A percentile compares a stretch with the other conserved stretches of the same genome.
phyloP scores from a whole-genome alignment of 768 basidiomycete species.

The Rhodotorula taiwanensis region DNA sequence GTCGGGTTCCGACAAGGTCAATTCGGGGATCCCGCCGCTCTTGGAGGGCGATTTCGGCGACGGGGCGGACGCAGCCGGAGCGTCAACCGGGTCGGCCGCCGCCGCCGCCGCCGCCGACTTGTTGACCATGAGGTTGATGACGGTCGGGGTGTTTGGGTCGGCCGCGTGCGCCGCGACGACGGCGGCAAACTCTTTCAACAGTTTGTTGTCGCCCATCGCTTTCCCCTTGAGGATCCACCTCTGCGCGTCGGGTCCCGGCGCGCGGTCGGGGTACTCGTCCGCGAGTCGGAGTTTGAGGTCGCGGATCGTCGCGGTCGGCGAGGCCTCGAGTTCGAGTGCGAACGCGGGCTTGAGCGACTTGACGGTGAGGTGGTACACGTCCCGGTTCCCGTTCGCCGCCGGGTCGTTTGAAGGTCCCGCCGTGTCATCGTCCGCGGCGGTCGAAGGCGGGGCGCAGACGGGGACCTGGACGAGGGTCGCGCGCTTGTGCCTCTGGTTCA shows the following conservation, averaged over 20 bases:
- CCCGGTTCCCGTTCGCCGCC: no score
- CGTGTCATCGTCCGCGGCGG: neutral
- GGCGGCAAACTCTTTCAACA: slow-evolving; percentile 91
- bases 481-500: slow-evolving; percentile 43
- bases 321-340: slow-evolving; percentile 59
- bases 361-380: slow-evolving; percentile 55
- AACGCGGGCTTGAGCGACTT: slow-evolving; percentile 86
- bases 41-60: slow-evolving; percentile 6
- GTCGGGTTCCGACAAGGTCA: slow-evolving; percentile 30
- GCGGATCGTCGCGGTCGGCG: slow-evolving; percentile 74
- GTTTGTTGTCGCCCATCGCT: slow-evolving; percentile 76
- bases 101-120: slow-evolving; percentile 60
- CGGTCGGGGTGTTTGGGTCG: slow-evolving; percentile 68
- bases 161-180: no score
- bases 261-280: slow-evolving; percentile 52
- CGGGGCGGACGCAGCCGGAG: neutral
- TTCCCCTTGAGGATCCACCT: slow-evolving; percentile 90
- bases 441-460: slow-evolving; percentile 41
- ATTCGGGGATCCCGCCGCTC: slow-evolving; percentile 34
- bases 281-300: slow-evolving; percentile 72
- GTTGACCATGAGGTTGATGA: slow-evolving; percentile 77
- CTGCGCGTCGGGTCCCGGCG: slow-evolving; percentile 73
- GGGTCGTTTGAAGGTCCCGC: slow-evolving; percentile 42
- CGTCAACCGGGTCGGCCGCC: slow-evolving; percentile 42
- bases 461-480: slow-evolving; percentile 42